A percentile compares a stretch with the other conserved stretches of the same genome.
Evolutionary conservation across 1,139 yeast species (phyloP).

Genomic region (Yamadazyma friedrichii): DNA sequence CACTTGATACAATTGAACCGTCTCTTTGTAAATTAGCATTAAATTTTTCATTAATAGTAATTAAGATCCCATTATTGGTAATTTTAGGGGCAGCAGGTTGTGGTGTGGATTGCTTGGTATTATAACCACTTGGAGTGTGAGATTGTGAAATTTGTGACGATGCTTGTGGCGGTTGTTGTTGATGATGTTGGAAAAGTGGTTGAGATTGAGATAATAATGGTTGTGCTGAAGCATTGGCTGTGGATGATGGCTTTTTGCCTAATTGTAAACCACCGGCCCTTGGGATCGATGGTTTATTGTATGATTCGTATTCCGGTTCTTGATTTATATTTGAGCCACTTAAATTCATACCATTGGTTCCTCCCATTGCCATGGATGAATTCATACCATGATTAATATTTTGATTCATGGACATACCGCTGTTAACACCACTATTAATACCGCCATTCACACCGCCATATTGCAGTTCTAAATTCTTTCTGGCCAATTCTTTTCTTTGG

Average conservation of each 20-base stretch:
- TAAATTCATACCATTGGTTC: not conserved
- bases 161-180: slow-evolving; percentile 7
- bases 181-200: slow-evolving; percentile 10
- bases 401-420: not conserved
- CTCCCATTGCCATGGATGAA: slow-evolving; percentile 10
- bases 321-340: slow-evolving; percentile 10
- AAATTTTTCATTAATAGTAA: slow-evolving; percentile 75
- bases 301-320: slow-evolving; percentile 8
- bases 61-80: slow-evolving; percentile 73
- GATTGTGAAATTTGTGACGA: slow-evolving; percentile 11
- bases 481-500: slow-evolving; percentile 80
- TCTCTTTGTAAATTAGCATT: slow-evolving; percentile 80
- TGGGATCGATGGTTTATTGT: slow-evolving; percentile 15
- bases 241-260: slow-evolving; percentile 56
- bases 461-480: slow-evolving; percentile 45
- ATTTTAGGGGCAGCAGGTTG: slow-evolving; percentile 31
- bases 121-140: slow-evolving; percentile 4
- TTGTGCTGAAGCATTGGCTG: slow-evolving; percentile 34
- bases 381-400: slow-evolving; percentile 22
- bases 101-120: slow-evolving; percentile 24
- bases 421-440: not conserved
- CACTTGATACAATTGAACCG: slow-evolving; percentile 72
- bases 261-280: slow-evolving; percentile 74
- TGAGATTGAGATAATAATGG: slow-evolving; percentile 37
- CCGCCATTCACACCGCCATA: slow-evolving; percentile 6